Percentiles rank a stretch among this genome's conserved stretches.
Evolutionary conservation across 352 stramenopile species (phyloP).

Genomic region (Pythium rhizo-oryzae): DNA sequence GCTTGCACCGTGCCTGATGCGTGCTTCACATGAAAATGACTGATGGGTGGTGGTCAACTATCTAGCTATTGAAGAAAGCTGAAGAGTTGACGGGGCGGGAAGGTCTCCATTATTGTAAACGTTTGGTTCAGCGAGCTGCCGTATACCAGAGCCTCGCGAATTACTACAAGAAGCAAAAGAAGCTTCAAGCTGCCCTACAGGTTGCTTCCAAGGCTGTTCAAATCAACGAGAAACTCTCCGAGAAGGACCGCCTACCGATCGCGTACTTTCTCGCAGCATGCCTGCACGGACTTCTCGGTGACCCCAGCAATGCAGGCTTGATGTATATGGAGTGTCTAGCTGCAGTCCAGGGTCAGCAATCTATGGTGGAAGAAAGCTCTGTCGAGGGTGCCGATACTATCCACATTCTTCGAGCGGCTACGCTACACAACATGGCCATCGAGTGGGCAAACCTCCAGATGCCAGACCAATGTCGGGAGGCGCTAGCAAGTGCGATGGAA

Average conservation of each 20-base stretch:
- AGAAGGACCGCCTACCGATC: constrained; percentile 57
- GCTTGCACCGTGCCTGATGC: background rate
- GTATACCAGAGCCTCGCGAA: constrained; percentile 69
- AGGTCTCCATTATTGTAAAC: constrained; percentile 70
- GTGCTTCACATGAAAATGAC: background rate
- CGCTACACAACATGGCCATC: constrained; percentile 73
- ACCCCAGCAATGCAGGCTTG: constrained; percentile 60
- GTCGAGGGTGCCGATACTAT: constrained; percentile 37
- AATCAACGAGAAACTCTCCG: constrained; percentile 60
- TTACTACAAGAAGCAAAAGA: constrained; percentile 82
- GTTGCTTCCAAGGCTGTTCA: constrained; percentile 56
- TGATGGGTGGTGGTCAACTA: background rate
- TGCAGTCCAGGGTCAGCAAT: constrained; percentile 41
- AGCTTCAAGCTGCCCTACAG: constrained; percentile 67
- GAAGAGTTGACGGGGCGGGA: constrained; percentile 62
- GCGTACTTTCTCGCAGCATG: constrained; percentile 65
- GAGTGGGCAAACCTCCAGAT: constrained; percentile 71
- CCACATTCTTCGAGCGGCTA: constrained; percentile 53
- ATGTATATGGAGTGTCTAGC: constrained; percentile 66
- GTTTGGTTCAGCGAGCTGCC: constrained; percentile 52
- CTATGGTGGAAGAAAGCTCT: background rate
- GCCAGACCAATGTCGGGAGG: constrained; percentile 60
- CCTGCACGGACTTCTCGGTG: constrained; percentile 56
- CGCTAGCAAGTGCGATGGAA: constrained; percentile 63
- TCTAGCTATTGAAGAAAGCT: constrained; percentile 63